Conservation (phyloP, 768 basidiomycete species). For the Candolleomyces aberdarensis region DNA sequence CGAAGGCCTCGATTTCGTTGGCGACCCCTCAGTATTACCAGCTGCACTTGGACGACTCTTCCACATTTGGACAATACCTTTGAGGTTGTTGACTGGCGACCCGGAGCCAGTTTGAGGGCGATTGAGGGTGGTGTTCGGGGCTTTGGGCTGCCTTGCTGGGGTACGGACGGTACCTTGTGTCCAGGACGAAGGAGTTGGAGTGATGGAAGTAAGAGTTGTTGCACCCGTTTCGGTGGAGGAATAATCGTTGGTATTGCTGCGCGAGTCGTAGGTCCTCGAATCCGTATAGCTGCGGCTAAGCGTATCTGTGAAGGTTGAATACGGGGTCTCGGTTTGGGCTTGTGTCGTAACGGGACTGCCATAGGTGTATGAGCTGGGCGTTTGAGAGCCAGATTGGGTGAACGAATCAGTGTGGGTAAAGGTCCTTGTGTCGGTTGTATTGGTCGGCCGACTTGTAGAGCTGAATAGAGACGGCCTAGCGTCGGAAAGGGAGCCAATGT, state of each 20-base stretch:
- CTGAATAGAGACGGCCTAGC: conserved; percentile 16
- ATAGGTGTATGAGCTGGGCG: conserved; percentile 8
- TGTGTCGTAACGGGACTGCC: conserved; percentile 19
- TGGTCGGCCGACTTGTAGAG: conserved; percentile 12
- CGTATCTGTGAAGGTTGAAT: conserved; percentile 36
- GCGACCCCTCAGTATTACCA: conserved; percentile 38
- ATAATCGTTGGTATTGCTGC: conserved; percentile 21
- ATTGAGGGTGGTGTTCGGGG: conserved; percentile 41
- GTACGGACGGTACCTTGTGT: not conserved
- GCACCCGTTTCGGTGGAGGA: conserved; percentile 33
- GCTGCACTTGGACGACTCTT: conserved; percentile 63
- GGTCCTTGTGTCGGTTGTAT: conserved; percentile 12
- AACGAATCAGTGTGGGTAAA: conserved; percentile 13
- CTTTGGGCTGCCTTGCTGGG: not conserved
- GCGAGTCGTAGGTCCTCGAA: conserved; percentile 25
- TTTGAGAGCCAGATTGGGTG: conserved; percentile 16
- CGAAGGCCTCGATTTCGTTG: conserved; percentile 13
- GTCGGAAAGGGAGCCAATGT: conserved; percentile 11
- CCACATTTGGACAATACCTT: conserved; percentile 79
- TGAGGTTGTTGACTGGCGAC: conserved; percentile 69
- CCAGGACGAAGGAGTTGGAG: conserved; percentile 33
- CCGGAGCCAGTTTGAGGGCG: conserved; percentile 65
- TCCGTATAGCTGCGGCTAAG: conserved; percentile 27
- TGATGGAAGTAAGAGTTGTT: conserved; percentile 41
- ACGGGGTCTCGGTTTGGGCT: conserved; percentile 28